Conservation (phyloP, 2,329 filamentous ascomycete genomes). For the Ceratocystis ficicola region DNA sequence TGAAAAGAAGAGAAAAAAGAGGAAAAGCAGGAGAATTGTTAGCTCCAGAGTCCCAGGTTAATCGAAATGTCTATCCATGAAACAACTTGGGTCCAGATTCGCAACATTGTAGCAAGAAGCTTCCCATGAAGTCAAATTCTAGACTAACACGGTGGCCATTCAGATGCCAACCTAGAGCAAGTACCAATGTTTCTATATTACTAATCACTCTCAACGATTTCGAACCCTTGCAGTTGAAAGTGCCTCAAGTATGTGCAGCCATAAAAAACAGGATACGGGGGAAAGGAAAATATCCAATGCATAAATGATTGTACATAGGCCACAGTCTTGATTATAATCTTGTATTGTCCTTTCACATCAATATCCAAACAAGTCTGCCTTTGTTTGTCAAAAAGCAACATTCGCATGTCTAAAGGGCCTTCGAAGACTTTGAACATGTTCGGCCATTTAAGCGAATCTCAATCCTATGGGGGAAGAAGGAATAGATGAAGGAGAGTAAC, state of each 20-base stretch:
- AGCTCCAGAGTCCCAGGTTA: neutral
- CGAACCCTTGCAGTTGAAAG: neutral
- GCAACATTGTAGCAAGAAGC: neutral
- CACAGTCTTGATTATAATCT: neutral
- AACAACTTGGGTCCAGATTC: neutral
- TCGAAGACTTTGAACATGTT: too few species aligned
- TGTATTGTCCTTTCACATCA: neutral
- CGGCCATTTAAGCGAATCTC: neutral
- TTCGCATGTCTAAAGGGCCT: neutral
- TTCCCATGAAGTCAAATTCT: neutral
- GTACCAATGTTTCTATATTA: neutral
- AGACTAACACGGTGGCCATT: conserved; percentile 10
- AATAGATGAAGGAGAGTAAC: too few species aligned
- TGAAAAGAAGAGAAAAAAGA: too few species aligned
- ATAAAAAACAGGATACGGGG: neutral
- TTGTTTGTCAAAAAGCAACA: neutral
- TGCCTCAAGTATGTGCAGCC: neutral
- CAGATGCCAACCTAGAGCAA: neutral
- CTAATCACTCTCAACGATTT: neutral
- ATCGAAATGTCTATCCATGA: neutral
- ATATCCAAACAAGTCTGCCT: neutral
- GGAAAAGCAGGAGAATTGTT: too few species aligned
- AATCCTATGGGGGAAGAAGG: too few species aligned
- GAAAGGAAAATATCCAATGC: too few species aligned
- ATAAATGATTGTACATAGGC: too few species aligned